phyloP scores from a whole-genome alignment of 768 basidiomycete genomes.

The Collybia sp. region DNA sequence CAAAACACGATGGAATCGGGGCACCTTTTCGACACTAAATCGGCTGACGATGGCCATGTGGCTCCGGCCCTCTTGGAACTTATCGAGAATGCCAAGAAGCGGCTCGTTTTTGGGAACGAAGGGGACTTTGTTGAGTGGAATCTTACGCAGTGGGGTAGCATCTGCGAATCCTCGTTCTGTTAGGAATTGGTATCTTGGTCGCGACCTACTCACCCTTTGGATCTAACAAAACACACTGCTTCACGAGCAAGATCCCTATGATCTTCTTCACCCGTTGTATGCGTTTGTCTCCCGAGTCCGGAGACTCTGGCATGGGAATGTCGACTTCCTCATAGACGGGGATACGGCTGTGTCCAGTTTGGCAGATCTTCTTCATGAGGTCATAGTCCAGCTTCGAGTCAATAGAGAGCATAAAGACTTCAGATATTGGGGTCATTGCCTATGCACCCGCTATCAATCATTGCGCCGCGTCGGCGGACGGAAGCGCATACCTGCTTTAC shows the following conservation, averaged over 20 bases:
- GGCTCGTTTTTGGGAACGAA: conserved; percentile 86
- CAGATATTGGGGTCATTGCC: conserved; percentile 79
- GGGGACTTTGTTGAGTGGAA: conserved; percentile 83
- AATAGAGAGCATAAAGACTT: conserved; percentile 87
- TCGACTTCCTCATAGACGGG: conserved; percentile 81
- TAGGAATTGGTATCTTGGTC: background rate
- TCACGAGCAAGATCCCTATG: conserved; percentile 82
- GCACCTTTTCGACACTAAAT: conserved; percentile 57
- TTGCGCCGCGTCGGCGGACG: background rate
- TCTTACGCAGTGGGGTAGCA: conserved; percentile 74
- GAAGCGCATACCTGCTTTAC: conserved; percentile 51
- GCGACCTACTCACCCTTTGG: conserved; percentile 53
- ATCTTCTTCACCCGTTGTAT: conserved; percentile 72
- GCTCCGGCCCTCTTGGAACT: conserved; percentile 85
- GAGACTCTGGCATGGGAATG: conserved; percentile 25
- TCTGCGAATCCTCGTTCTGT: conserved; percentile 33
- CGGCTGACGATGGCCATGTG: conserved; percentile 91
- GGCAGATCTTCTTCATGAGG: conserved; percentile 68
- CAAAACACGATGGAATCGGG: background rate
- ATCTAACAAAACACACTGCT: conserved; percentile 85
- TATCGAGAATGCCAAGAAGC: conserved; percentile 79
- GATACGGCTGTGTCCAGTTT: conserved; percentile 79
- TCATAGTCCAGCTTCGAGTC: conserved; percentile 80
- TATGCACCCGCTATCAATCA: conserved; percentile 14
- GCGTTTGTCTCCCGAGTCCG: conserved; percentile 10